Conservation (phyloP, 352 stramenopile species). For the Globisporangium iwayamae region DNA sequence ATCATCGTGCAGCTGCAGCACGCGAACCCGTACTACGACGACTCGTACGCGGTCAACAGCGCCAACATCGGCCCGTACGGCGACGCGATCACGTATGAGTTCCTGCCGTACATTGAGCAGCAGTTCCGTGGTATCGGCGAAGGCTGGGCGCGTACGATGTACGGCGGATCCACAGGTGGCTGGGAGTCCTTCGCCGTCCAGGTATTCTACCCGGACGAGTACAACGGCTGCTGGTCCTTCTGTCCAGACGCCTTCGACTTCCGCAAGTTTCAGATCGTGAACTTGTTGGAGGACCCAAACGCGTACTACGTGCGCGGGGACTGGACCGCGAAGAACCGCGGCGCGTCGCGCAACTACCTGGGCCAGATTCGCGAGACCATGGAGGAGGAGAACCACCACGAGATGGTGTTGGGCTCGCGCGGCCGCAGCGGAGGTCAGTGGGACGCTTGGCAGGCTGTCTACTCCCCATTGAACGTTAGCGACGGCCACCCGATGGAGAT, state of each 20-base stretch:
- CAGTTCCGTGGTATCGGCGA: conserved; percentile 61
- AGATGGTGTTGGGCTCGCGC: conserved; percentile 55
- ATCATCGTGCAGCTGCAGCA: conserved; percentile 78
- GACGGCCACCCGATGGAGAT: conserved; percentile 58
- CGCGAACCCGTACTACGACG: conserved; percentile 78
- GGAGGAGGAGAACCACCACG: conserved; percentile 74
- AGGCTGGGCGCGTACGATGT: conserved; percentile 70
- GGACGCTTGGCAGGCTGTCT: conserved; percentile 74
- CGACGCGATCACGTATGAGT: conserved; percentile 74
- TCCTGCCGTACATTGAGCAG: conserved; percentile 58
- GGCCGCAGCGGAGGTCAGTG: conserved; percentile 68
- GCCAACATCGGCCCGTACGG: conserved; percentile 73
- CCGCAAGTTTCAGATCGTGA: conserved; percentile 68
- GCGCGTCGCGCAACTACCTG: conserved; percentile 55
- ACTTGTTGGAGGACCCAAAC: conserved; percentile 58
- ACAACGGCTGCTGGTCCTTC: conserved; percentile 83
- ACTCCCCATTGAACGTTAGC: conserved; percentile 54
- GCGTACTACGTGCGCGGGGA: conserved; percentile 65
- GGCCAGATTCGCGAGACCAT: conserved; percentile 70
- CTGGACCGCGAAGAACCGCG: conserved; percentile 72
- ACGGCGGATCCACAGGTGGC: conserved; percentile 66
- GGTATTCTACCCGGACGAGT: conserved; percentile 73
- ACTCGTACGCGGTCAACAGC: conserved; percentile 76
- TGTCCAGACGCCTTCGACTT: conserved; percentile 77
- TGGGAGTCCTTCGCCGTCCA: conserved; percentile 76